Evolutionary conservation across 2,329 filamentous ascomycete genomes (phyloP).

Genomic region (Phaeosphaeria sp.): DNA sequence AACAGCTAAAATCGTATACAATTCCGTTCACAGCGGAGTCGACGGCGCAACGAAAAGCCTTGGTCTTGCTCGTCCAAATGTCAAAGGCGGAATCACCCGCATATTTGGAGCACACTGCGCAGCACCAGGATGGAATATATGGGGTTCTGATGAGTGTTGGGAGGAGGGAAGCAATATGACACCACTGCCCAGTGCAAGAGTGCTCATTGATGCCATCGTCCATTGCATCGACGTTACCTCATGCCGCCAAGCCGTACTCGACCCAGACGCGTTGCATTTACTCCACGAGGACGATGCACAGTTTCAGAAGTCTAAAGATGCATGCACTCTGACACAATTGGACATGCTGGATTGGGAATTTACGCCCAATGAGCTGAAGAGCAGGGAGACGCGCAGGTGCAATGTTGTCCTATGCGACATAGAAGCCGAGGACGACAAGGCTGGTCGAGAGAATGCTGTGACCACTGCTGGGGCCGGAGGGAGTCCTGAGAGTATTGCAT

Average conservation of each 20-base stretch:
- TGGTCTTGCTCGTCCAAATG: neutral
- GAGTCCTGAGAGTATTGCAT: too few relatives aligned
- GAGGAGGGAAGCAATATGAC: neutral
- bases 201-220: slow-evolving; percentile 12
- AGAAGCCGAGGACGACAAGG: neutral
- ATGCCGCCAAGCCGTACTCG: slow-evolving; percentile 5
- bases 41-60: neutral
- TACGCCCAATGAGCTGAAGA: neutral
- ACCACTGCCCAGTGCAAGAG: neutral
- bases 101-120: neutral
- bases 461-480: too few relatives aligned
- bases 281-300: neutral
- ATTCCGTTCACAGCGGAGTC: too few relatives aligned
- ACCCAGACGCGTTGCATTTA: neutral
- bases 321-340: neutral
- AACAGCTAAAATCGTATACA: neutral
- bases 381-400: neutral
- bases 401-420: neutral
- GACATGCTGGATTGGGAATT: neutral
- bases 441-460: too few relatives aligned
- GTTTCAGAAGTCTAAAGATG: neutral
- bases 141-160: neutral
- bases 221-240: slow-evolving; percentile 11
- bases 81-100: neutral
- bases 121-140: neutral